Base-by-base conservation (phyloP, 345 rosid genomes). In the Citrus sp. region DNA sequence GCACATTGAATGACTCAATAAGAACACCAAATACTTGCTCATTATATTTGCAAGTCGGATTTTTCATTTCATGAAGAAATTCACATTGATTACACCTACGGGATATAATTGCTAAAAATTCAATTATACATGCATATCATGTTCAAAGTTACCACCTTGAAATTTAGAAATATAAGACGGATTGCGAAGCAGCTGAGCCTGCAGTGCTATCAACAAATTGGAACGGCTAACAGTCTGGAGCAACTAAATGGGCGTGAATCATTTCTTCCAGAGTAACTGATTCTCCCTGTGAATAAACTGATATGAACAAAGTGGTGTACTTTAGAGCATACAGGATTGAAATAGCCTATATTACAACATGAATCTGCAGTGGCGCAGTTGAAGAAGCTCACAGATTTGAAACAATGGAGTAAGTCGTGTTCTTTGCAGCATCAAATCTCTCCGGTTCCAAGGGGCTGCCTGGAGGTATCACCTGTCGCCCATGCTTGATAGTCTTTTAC, bases 391-490 rank as follows among this genome's bases (percentile, higher is more conserved):
- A 25, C 32, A 6, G 35, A 60, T 73, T 63, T 30, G 8, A 30
- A 30, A 49, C 51, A n/a, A 60, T 3, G 28, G 28, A 16, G 64
- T 7, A 40, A 42, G 35, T 21, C 4, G 21, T 63, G 32, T 60
- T 63, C 60, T 76, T 49, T 67, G 51, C 59, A 76, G 55, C 56
- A 62, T 90, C 87, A 93, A 72, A 95, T 92, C 86, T 95, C 83
- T 38, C 98, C 98, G 0, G 92, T 95, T 79, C 98, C 99, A 68
- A 95, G 92, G 37, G 97, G 88, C 88, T 95, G 98, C 82, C 98
- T 92, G 71, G 98, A 93, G 77, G 84, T 78, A 74, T 95, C 91
- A 12, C 98, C 96, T 28, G 97, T 84, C 19, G 98, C 97, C 98
- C 98, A 95, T 67, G 95, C 98, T 85, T 88, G 84, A 85, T 92